Evolutionary conservation across 1,284 basidiomycete genomes (phyloP).

Genomic region (Ustilago cynodontis): DNA sequence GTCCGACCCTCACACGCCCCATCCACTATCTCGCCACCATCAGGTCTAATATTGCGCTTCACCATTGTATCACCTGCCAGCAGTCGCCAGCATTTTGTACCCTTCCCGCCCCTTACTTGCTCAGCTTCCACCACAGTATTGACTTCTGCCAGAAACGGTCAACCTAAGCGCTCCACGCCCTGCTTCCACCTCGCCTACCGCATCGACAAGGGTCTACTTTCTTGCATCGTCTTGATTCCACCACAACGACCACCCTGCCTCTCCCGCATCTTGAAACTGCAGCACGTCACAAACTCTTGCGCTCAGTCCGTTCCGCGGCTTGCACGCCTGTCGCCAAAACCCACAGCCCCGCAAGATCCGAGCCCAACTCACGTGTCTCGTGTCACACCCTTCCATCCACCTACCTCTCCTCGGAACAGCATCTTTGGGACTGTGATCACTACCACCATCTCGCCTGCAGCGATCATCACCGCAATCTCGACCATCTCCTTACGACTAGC

Average conservation of each 20-base stretch:
- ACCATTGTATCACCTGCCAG: no score
- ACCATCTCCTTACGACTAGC: neutral
- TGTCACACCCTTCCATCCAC: neutral
- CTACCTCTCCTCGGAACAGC: neutral
- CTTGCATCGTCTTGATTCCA: neutral
- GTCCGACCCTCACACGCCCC: neutral
- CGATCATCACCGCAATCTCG: no score
- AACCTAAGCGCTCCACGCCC: neutral
- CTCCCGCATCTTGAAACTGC: neutral
- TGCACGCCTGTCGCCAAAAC: neutral
- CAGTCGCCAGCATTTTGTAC: constrained; percentile 1
- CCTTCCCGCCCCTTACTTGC: constrained; percentile 9
- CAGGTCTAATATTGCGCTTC: neutral
- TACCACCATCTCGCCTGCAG: neutral
- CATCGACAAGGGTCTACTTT: neutral
- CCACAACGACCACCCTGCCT: neutral
- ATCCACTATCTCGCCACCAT: no score
- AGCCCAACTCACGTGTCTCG: neutral
- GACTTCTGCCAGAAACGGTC: neutral
- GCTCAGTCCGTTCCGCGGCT: neutral
- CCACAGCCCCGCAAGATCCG: neutral
- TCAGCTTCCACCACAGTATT: neutral
- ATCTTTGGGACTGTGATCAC: no score
- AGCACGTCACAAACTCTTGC: neutral
- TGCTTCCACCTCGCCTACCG: neutral